Evolutionary conservation across 352 stramenopile genomes (phyloP).

Genomic region (Phytophthora colocasiae): DNA sequence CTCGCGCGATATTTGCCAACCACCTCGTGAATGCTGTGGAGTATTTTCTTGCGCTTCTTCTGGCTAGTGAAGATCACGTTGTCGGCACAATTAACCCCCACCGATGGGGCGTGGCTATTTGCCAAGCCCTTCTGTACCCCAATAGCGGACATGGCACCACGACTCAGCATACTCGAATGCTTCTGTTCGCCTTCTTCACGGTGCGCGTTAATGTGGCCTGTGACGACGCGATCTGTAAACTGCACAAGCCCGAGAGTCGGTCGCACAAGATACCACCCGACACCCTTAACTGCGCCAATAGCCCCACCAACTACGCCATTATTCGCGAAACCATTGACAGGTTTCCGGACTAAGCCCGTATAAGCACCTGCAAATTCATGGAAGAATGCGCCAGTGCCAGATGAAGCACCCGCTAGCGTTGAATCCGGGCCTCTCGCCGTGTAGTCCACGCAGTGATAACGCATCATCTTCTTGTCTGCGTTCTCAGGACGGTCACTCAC

Average conservation of each 20-base stretch:
- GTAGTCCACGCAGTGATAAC: conserved; percentile 62
- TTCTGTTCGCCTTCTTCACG: conserved; percentile 39
- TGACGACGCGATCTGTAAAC: conserved; percentile 43
- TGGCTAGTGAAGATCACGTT: conserved; percentile 23
- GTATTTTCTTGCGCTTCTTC: conserved; percentile 23
- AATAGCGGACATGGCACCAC: conserved; percentile 25
- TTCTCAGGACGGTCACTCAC: conserved; percentile 50
- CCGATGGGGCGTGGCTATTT: conserved; percentile 10
- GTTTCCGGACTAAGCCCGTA: conserved; percentile 42
- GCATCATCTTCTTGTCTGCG: conserved; percentile 34
- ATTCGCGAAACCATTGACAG: conserved; percentile 20
- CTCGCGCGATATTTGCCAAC: conserved; percentile 5
- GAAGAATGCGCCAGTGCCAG: conserved; percentile 10
- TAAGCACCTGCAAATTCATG: conserved; percentile 46
- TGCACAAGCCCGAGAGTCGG: conserved; percentile 39
- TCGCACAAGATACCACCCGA: conserved; percentile 30
- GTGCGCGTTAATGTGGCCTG: conserved; percentile 42
- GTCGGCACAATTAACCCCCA: conserved; percentile 16
- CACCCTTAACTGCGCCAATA: conserved; percentile 26
- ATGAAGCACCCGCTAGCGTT: conserved; percentile 13
- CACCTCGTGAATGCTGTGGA: conserved; percentile 3
- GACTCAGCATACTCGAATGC: conserved; percentile 24
- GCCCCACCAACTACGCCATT: conserved; percentile 20
- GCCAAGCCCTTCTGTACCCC: conserved; percentile 24
- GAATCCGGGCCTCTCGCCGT: conserved; percentile 47